Evolutionary conservation across 305 asterid species (phyloP).

Genomic region (Fraxinus nigra): DNA sequence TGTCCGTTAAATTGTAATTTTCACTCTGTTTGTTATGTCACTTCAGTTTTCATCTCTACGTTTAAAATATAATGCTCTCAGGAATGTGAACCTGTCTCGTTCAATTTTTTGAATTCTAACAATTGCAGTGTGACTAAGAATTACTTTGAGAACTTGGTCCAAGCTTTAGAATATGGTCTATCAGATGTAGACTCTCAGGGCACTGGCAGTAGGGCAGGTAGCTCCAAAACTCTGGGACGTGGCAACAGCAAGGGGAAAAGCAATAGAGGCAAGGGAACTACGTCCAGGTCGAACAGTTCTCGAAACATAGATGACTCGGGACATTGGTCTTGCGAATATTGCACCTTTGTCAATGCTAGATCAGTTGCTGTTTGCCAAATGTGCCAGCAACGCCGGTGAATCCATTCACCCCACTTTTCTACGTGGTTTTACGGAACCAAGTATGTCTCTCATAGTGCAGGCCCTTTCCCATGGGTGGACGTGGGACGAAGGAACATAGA

Average conservation of each 20-base stretch:
- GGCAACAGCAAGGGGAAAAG: slow-evolving; percentile 46
- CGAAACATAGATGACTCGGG: slow-evolving; percentile 56
- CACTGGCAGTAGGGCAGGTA: slow-evolving; percentile 48
- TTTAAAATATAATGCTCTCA: background rate
- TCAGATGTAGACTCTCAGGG: slow-evolving; percentile 73
- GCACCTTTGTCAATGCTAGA: slow-evolving; percentile 63
- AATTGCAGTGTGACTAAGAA: slow-evolving; percentile 89
- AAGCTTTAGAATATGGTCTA: slow-evolving; percentile 85
- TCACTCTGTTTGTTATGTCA: background rate
- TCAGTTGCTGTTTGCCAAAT: slow-evolving; percentile 58
- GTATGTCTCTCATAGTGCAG: background rate
- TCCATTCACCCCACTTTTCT: background rate
- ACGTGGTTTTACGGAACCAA: background rate
- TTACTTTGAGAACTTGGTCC: slow-evolving; percentile 89
- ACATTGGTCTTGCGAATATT: slow-evolving; percentile 76
- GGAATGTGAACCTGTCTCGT: background rate
- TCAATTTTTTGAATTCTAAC: slow-evolving; percentile 16
- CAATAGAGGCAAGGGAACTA: slow-evolving; percentile 49
- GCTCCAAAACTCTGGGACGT: slow-evolving; percentile 56
- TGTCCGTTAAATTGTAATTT: background rate
- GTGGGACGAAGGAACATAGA: background rate
- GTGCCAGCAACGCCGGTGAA: slow-evolving; percentile 71
- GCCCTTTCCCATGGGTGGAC: background rate
- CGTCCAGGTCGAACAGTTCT: slow-evolving; percentile 59
- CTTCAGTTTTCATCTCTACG: background rate